Conservation (phyloP, 352 stramenopile genomes). For the Phytophthora niederhauseri region DNA sequence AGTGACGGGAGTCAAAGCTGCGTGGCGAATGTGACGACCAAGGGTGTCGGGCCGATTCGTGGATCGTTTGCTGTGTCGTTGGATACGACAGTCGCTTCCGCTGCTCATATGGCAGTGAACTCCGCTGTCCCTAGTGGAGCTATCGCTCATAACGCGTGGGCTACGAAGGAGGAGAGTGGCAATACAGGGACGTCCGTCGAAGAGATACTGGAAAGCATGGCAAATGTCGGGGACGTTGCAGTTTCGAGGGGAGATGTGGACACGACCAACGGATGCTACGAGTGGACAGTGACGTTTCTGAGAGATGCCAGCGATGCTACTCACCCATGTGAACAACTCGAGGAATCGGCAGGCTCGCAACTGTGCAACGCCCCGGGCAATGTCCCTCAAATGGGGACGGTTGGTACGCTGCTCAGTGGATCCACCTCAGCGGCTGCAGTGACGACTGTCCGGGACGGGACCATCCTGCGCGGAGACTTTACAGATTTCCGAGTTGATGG, state of each 20-base stretch:
- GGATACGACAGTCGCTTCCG: slow-evolving; percentile 62
- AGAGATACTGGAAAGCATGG: slow-evolving; percentile 95
- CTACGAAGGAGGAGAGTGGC: slow-evolving; percentile 87
- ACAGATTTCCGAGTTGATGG: slow-evolving; percentile 84
- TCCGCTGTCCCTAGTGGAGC: slow-evolving; percentile 65
- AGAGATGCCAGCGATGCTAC: slow-evolving; percentile 68
- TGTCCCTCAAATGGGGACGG: slow-evolving; percentile 80
- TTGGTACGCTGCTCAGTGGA: slow-evolving; percentile 32
- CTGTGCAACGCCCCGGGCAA: slow-evolving; percentile 95
- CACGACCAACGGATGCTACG: slow-evolving; percentile 90
- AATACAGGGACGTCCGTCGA: slow-evolving; percentile 93
- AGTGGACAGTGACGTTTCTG: slow-evolving; percentile 96
- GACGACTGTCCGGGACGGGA: slow-evolving; percentile 50
- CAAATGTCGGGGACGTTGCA: slow-evolving; percentile 94
- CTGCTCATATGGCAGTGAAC: slow-evolving; percentile 73
- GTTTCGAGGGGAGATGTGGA: slow-evolving; percentile 91
- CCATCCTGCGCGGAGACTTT: slow-evolving; percentile 90
- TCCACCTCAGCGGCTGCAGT: slow-evolving; percentile 40
- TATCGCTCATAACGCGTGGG: slow-evolving; percentile 93
- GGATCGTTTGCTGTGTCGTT: slow-evolving; percentile 93
- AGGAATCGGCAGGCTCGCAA: slow-evolving; percentile 46
- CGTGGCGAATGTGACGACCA: slow-evolving; percentile 19
- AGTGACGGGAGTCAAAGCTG: slow-evolving; percentile 61
- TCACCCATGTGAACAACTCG: slow-evolving; percentile 60
- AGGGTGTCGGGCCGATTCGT: slow-evolving; percentile 84